Evolutionary conservation across 2,329 filamentous ascomycete genomes (phyloP), one percentile per base, ranked within the genome.

Genomic region (Amesomyces nigricolor): DNA sequence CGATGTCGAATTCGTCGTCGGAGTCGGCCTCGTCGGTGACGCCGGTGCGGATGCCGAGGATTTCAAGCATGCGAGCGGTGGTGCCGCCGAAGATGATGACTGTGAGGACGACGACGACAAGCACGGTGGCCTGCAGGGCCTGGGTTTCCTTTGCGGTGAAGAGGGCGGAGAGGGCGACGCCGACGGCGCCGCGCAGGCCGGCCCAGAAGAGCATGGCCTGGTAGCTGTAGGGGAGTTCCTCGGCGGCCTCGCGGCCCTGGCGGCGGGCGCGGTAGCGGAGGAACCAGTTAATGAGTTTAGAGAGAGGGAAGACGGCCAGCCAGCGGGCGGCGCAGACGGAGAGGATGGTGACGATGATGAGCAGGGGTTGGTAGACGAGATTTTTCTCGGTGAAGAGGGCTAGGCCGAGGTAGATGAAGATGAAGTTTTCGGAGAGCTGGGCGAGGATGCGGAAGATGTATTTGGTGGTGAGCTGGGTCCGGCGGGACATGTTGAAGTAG

Each of bases 121-220:
- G 77, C n/a, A 99, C 92, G 0, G 94, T 99, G 6, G 94, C 94
- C 64, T 91, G 87, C 37, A 99, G 78, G 0, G 90, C 89, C 56
- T 86, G 87, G 0, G 85, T 85, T 67, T 95, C 94, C 51, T 85
- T 83, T 45, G 91, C 94, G 0, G 83, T 86, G 46, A 99, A 79
- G 26, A 95, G 87, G 19, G 92, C 92, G 32, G 94, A 94, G 46
- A 99, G 78, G 1, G 94, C 94, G 37, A 99, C 94, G 55, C 94
- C 94, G 64, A 99, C 94, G 46, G 94, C 94, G 65, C 94, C 94
- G 60, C 94, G 89, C 30, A 99, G 79, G 26, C 94, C 94, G 14
- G 94, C 94, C 94, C 94, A 99, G 74, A 95, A 99, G n/a, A 99
- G 82, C 94, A 99, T 97, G n/a, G 88, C 91, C 72, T 97, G 94